A percentile compares a stretch with the other conserved stretches of the same genome.
Conservation (phyloP, 768 basidiomycete species). For the Rhizopogon rudus region DNA sequence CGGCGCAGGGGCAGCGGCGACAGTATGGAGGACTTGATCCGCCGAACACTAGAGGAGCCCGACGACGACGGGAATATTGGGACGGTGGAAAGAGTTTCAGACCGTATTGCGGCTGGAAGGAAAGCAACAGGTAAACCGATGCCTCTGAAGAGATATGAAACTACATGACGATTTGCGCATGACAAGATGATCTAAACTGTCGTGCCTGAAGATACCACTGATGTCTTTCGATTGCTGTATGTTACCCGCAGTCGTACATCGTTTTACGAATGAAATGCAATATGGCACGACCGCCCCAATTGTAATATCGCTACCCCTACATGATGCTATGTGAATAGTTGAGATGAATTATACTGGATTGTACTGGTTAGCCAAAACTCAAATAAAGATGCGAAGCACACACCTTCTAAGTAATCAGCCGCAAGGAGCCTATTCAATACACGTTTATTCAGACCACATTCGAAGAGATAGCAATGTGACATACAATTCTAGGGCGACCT, state of each 20-base stretch:
- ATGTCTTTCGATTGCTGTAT: not conserved
- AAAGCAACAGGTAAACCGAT: constrained; percentile 39
- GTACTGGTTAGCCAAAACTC: not conserved
- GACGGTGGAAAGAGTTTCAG: constrained; percentile 58
- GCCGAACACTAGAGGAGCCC: constrained; percentile 57
- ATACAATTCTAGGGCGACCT: constrained; percentile 88
- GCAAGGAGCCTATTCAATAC: constrained; percentile 42
- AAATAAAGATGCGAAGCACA: constrained; percentile 9
- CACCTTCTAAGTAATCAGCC: constrained; percentile 66
- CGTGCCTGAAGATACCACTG: not conserved
- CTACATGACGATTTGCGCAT: constrained; percentile 28
- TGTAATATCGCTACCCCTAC: not conserved
- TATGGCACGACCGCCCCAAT: not conserved
- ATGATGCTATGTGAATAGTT: not conserved
- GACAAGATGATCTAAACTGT: not conserved
- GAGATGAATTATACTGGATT: not conserved
- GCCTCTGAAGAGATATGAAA: constrained; percentile 62
- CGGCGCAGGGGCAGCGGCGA: constrained; percentile 37
- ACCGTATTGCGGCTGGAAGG: constrained; percentile 53
- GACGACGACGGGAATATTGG: constrained; percentile 36
- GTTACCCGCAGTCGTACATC: not conserved
- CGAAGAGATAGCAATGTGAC: not conserved
- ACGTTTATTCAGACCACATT: not conserved
- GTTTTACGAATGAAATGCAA: not conserved
- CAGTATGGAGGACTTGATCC: constrained; percentile 64